phyloP scores from a whole-genome alignment of 1,139 yeast species.

The Suhomyces bolitotheri region DNA sequence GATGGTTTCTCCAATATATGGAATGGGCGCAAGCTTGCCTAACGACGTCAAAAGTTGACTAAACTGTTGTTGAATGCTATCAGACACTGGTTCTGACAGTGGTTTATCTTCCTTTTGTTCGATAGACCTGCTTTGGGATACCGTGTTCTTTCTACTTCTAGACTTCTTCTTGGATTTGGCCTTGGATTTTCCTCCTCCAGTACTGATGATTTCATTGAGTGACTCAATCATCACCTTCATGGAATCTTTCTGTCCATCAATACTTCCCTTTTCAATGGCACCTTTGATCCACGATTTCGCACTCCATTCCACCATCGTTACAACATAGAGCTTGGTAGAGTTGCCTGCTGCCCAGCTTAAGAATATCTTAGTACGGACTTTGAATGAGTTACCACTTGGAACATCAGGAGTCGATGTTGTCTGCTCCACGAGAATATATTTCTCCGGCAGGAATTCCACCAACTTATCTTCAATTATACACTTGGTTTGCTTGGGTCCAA shows the following conservation, averaged over 20 bases:
- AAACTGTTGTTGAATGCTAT: constrained; percentile 23
- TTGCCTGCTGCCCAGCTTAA: constrained; percentile 80
- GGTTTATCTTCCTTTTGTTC: constrained; percentile 12
- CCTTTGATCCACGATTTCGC: constrained; percentile 94
- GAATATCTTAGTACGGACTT: constrained; percentile 65
- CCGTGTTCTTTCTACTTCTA: constrained; percentile 22
- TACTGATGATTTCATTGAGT: constrained; percentile 47
- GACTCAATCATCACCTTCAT: constrained; percentile 61
- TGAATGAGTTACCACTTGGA: constrained; percentile 86
- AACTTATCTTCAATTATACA: constrained; percentile 76
- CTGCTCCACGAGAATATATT: constrained; percentile 60
- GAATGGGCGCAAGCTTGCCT: constrained; percentile 34
- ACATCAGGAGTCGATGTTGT: constrained; percentile 87
- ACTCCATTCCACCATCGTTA: constrained; percentile 80
- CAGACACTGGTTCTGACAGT: constrained; percentile 14
- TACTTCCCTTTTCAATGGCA: constrained; percentile 87
- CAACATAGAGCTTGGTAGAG: constrained; percentile 59
- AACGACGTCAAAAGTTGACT: constrained; percentile 28
- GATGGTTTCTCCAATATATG: constrained; percentile 27
- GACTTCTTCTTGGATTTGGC: constrained; percentile 26
- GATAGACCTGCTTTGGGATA: constrained; percentile 14
- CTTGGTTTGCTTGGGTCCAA: constrained; percentile 93
- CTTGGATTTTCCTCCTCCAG: constrained; percentile 13
- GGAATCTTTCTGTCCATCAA: constrained; percentile 83
- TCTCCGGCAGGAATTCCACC: constrained; percentile 61